Conservation (phyloP, 495 filamentous ascomycete genomes). For the Penicillium diatomitis region DNA sequence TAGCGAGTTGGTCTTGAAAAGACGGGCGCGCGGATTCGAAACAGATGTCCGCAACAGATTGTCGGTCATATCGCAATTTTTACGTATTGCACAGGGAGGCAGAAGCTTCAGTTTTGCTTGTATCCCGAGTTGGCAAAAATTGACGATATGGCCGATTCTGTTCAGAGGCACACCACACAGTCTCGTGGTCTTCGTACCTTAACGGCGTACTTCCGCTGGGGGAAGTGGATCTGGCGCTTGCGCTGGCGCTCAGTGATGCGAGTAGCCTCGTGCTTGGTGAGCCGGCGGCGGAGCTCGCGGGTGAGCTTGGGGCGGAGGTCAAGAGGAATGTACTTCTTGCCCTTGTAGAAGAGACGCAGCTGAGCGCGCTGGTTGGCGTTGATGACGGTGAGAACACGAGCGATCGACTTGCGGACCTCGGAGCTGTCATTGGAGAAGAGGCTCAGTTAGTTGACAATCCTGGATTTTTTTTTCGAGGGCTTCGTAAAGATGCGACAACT, state of each 20-base stretch:
- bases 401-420: constrained; percentile 99
- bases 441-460: constrained; percentile 16
- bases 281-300: constrained; percentile 83
- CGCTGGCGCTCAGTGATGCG: constrained; percentile 77
- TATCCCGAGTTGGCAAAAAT: no score
- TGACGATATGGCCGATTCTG: no score
- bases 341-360: constrained; percentile 98
- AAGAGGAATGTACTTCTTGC: constrained; percentile 96
- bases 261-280: constrained; percentile 81
- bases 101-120: no score
- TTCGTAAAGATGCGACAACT: no score
- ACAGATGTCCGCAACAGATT: no score
- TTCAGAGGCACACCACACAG: not conserved
- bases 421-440: constrained; percentile 49
- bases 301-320: constrained; percentile 97
- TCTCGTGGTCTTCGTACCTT: constrained; percentile 56
- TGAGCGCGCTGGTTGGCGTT: constrained; percentile 97
- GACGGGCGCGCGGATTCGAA: not conserved
- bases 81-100: no score
- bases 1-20: not conserved
- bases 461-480: not conserved
- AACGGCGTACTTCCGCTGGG: constrained; percentile 94
- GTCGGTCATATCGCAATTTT: no score
- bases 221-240: constrained; percentile 94
- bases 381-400: constrained; percentile 96